Percentiles rank a stretch among this genome's conserved stretches.
phyloP scores from a whole-genome alignment of 805 yeast genomes.

The Myxozyma monticola region DNA sequence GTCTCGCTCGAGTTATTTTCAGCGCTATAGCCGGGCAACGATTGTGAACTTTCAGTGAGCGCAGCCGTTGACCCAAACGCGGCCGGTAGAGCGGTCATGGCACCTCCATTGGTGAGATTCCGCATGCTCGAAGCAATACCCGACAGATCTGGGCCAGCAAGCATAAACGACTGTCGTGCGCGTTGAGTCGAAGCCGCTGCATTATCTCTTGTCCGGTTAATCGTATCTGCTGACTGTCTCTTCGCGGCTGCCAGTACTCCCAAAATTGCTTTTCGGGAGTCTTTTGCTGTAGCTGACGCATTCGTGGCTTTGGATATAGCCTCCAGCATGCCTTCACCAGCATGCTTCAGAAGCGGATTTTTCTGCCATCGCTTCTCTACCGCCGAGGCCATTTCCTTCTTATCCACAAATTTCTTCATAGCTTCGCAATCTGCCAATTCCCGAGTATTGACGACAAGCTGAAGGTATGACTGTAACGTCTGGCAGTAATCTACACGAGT shows the following conservation, averaged over 20 bases:
- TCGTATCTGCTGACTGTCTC: conserved; percentile 23
- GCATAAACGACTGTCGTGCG: conserved; percentile 12
- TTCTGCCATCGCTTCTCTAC: conserved; percentile 25
- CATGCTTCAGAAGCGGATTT: conserved; percentile 22
- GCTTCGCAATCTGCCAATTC: conserved; percentile 33
- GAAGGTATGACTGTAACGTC: conserved; percentile 27
- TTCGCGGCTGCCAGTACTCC: conserved; percentile 27
- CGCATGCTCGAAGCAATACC: conserved; percentile 26
- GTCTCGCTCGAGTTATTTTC: conserved; percentile 17
- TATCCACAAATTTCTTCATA: conserved; percentile 31
- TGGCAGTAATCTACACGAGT: conserved; percentile 28
- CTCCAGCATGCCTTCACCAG: conserved; percentile 28
- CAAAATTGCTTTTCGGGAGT: conserved; percentile 25
- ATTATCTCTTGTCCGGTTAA: conserved; percentile 16
- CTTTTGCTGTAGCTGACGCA: conserved; percentile 12
- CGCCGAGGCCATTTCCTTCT: conserved; percentile 25
- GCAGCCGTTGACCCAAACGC: not conserved
- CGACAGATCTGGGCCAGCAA: conserved; percentile 15
- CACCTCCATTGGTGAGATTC: conserved; percentile 11
- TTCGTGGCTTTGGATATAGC: conserved; percentile 28
- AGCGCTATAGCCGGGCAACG: conserved; percentile 12
- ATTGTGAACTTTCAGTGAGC: conserved; percentile 3
- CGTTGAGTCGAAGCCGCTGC: conserved; percentile 3
- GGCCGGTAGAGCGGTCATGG: not conserved
- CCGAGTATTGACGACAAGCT: conserved; percentile 30